Base-by-base conservation (phyloP, 495 filamentous ascomycete genomes). In the Aspergillus nidulans region DNA sequence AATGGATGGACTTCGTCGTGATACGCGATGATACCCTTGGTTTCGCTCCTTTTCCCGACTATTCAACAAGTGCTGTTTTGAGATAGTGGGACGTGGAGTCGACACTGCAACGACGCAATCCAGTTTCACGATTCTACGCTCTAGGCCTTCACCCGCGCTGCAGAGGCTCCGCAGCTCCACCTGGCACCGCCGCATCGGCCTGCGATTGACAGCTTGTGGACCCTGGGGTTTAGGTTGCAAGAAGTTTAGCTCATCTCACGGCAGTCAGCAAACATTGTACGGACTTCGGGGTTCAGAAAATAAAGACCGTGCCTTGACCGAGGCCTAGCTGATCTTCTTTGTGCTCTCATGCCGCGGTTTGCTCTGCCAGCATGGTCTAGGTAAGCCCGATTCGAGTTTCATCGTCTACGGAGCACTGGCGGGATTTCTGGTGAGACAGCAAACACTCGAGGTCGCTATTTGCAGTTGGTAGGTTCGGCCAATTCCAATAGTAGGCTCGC, bases 111-210 rank as follows among this genome's bases (percentile, higher is more conserved):
- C 30, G 9, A 10, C 10, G n/a, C n/a, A 48, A 12, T 49, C 36
- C 47, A 49, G 26, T 39, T 39, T 49, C 47, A 49, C 44, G 44
- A 30, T 43, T 43, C 40, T 19, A 43, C 36, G 36, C 12, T 18
- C 41, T 15, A 19, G 19, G 26, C 26, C 10, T 30, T 10, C 39
- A 15, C 44, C 44, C 45, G 28, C 36, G 28, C 45, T 49, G 12
- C 18, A 32, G 28, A 18, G 7, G 28, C 45, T 49, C 28, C 44
- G 28, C 44, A n/a, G 28, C 7, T 25, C 21, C 15, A 47, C 16
- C 19, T n/a, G n/a, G n/a, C n/a, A n/a, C n/a, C n/a, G n/a, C n/a
- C n/a, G n/a, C n/a, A n/a, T n/a, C n/a, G 5, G 21, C n/a, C 24
- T 47, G 7, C 7, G 18, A 23, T 49, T 49, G 45, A 49, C 45